Evolutionary conservation across 331 rosid genomes (phyloP), one percentile per base, ranked within the genome.

Genomic region (Pyrus hybrid): DNA sequence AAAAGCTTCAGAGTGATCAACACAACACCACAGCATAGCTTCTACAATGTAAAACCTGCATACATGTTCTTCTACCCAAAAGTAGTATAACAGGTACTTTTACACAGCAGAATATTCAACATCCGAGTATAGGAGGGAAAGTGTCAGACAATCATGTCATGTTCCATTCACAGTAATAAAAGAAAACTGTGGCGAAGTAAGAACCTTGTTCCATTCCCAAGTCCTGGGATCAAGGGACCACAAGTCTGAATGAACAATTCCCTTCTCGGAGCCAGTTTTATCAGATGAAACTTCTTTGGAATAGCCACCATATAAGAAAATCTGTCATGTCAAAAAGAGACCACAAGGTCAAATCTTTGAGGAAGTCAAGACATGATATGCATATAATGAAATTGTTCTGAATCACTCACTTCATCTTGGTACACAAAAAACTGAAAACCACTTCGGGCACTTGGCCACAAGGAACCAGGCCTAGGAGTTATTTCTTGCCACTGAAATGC

Each of bases 141-240:
- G 72, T 73, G 67, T n/a, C 45, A 49, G 30, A 74, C 13, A 63
- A 7, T 56, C 32, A 71, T 32, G 22, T 56, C 9, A 21, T n/a
- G 21, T 71, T 54, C 75, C n/a, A 7, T 30, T 54, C 17, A 35
- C 6, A 23, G 37, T 58, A 43, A 12, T 2, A 73, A 72, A 11
- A 25, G 60, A 61, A 41, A 37, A 62, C 43, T 25, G 43, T 17
- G 60, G 67, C n/a, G 7, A 37, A 79, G 65, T 56, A 37, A 26
- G 56, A 77, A 94, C 99, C 99, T 94, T 92, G 78, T 83, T 94
- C 99, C 99, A 94, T 87, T 94, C 97, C 99, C 97, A 94, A 58
- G 97, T 89, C 87, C 86, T 92, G 60, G 99, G 99, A 82, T 94
- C 99, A 82, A 94, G 97, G 84, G 93, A 90, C 97, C 96, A 94